Evolutionary conservation across 306 rosid genomes (phyloP).

Genomic region (Casuarina cunninghamiana): DNA sequence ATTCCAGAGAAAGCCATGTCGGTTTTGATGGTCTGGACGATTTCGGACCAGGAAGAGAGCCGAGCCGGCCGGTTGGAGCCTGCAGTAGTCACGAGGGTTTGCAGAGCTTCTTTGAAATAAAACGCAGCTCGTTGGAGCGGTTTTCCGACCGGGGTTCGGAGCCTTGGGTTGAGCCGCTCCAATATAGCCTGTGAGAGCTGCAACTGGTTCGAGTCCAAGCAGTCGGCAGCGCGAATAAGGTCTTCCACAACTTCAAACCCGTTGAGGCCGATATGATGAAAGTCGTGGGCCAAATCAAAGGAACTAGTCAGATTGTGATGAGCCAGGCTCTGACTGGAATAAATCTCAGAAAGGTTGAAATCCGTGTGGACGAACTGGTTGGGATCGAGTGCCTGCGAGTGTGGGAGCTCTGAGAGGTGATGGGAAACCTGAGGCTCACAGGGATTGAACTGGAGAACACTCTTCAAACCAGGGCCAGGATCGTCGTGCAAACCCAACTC

Average conservation of each 20-base stretch:
- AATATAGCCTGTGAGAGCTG: conserved; percentile 62
- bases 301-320: conserved; percentile 8
- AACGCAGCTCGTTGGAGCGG: conserved; percentile 71
- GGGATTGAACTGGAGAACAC: conserved; percentile 15
- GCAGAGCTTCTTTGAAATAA: conserved; percentile 78
- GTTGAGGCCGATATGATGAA: conserved; percentile 19
- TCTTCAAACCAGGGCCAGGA: conserved; percentile 34
- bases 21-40: conserved; percentile 64
- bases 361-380: conserved; percentile 41
- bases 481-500: conserved; percentile 76
- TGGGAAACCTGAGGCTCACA: conserved; percentile 29
- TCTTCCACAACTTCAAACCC: conserved; percentile 71
- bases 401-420: conserved; percentile 46
- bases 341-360: conserved; percentile 49
- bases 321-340: conserved; percentile 37
- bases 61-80: conserved; percentile 47
- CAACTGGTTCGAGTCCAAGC: conserved; percentile 66
- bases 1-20: conserved; percentile 68
- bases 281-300: conserved; percentile 31
- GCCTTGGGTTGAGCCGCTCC: conserved; percentile 74
- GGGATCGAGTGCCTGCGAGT: conserved; percentile 53
- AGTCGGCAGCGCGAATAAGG: conserved; percentile 68
- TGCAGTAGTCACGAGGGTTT: conserved; percentile 50
- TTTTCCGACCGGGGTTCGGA: conserved; percentile 45
- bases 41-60: conserved; percentile 60